Evolutionary conservation across 2,329 filamentous ascomycete species (phyloP).

Genomic region (Colletotrichum tofieldiae): DNA sequence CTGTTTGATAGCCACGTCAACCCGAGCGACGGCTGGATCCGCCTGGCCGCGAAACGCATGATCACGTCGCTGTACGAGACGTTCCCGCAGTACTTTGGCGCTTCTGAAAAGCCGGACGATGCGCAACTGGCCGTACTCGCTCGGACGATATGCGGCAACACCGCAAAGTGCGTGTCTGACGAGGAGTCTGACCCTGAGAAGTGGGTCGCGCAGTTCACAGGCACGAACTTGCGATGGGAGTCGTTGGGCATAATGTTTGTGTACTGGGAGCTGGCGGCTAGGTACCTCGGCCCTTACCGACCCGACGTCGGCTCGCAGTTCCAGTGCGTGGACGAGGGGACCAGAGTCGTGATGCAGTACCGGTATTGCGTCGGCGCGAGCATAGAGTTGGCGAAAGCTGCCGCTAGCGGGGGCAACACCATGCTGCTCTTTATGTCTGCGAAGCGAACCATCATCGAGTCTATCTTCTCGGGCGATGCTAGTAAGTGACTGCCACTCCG

Average conservation of each 20-base stretch:
- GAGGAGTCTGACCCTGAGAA: conserved; percentile 51
- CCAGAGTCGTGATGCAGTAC: conserved; percentile 44
- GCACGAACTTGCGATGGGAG: conserved; percentile 60
- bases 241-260: conserved; percentile 57
- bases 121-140: conserved; percentile 55
- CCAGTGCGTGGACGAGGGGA: conserved; percentile 20
- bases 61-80: conserved; percentile 51
- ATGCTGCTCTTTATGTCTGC: conserved; percentile 52
- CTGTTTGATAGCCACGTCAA: conserved; percentile 44
- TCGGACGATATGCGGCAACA: conserved; percentile 56
- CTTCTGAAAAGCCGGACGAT: conserved; percentile 47
- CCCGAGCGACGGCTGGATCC: conserved; percentile 53
- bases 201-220: conserved; percentile 59
- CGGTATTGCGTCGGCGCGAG: conserved; percentile 42
- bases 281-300: conserved; percentile 31
- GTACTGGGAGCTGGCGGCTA: conserved; percentile 43
- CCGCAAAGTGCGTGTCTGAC: conserved; percentile 53
- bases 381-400: conserved; percentile 51
- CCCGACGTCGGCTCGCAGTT: conserved; percentile 19
- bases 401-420: conserved; percentile 48
- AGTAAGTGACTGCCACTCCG: conserved; percentile 45
- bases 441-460: conserved; percentile 52
- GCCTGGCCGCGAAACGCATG: conserved; percentile 49
- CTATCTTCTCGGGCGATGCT: conserved; percentile 54
- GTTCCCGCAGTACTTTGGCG: conserved; percentile 45